Percentiles rank a stretch among this genome's conserved stretches.
Evolutionary conservation across 2,329 filamentous ascomycete species (phyloP).

Genomic region (Penicillium frequentans): DNA sequence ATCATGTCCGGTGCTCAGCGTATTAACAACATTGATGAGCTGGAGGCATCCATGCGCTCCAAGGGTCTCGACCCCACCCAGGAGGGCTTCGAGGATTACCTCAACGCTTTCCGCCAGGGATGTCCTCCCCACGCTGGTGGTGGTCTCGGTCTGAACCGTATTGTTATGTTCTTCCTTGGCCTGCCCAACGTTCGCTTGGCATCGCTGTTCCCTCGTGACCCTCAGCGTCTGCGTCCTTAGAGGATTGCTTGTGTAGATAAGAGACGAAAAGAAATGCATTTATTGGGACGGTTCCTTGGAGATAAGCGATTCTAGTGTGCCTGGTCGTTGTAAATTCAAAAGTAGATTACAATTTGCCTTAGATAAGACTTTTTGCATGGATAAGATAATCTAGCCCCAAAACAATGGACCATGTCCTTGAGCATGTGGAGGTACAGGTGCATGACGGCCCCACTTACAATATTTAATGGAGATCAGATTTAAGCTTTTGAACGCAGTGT

Average conservation of each 20-base stretch:
- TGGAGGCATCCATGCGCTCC: constrained; percentile 58
- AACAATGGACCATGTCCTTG: no score
- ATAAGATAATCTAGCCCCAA: neutral
- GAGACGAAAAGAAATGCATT: constrained; percentile 16
- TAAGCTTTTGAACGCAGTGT: neutral
- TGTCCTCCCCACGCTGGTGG: constrained; percentile 66
- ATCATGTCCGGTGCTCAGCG: constrained; percentile 68
- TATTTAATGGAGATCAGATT: neutral
- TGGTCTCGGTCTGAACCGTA: constrained; percentile 65
- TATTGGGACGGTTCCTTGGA: neutral
- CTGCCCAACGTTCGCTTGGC: constrained; percentile 63
- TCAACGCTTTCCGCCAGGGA: constrained; percentile 64
- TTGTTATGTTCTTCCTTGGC: constrained; percentile 67
- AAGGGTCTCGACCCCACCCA: constrained; percentile 61
- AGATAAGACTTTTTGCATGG: no score
- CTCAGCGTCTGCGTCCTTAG: constrained; percentile 51
- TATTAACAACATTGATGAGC: constrained; percentile 61
- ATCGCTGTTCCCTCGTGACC: constrained; percentile 65
- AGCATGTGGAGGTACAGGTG: no score
- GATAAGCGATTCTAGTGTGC: no score
- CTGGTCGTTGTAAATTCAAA: no score
- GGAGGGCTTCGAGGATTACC: constrained; percentile 63
- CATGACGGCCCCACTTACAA: neutral
- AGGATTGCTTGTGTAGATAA: constrained; percentile 13
- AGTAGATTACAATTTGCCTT: no score